phyloP scores from a whole-genome alignment of 441 rosid genomes.

The Corymbia citriodora region DNA sequence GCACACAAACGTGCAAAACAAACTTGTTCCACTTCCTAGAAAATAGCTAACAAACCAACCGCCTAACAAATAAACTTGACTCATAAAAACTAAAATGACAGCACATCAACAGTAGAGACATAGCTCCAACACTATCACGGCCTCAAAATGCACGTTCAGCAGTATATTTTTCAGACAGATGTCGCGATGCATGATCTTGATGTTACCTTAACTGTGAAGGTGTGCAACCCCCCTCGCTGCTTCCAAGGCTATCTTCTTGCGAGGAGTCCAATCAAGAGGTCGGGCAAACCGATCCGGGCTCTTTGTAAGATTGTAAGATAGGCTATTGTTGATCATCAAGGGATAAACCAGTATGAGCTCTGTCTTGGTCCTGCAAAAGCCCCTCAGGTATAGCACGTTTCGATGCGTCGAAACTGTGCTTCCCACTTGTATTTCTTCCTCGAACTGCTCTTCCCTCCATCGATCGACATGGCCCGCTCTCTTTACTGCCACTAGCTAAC shows the following conservation, averaged over 20 bases:
- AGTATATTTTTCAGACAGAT: background rate
- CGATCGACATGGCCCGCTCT: background rate
- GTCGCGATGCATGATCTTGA: background rate
- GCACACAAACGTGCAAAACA: no score
- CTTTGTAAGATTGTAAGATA: background rate
- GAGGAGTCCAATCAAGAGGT: background rate
- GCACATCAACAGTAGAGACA: no score
- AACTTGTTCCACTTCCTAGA: no score
- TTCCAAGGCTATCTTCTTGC: background rate
- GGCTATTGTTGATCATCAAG: background rate
- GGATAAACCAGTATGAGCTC: background rate
- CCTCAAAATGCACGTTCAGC: background rate
- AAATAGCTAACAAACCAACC: no score
- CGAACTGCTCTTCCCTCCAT: background rate
- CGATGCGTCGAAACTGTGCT: background rate
- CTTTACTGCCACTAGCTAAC: background rate
- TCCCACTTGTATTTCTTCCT: background rate
- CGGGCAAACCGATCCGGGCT: background rate
- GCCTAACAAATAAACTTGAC: no score
- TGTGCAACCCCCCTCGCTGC: background rate
- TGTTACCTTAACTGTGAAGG: background rate
- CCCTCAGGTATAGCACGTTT: background rate
- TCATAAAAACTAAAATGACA: no score
- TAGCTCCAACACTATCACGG: background rate
- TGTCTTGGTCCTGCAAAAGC: background rate